Evolutionary conservation across 441 rosid genomes (phyloP).

Genomic region (Erysimum cheiri): DNA sequence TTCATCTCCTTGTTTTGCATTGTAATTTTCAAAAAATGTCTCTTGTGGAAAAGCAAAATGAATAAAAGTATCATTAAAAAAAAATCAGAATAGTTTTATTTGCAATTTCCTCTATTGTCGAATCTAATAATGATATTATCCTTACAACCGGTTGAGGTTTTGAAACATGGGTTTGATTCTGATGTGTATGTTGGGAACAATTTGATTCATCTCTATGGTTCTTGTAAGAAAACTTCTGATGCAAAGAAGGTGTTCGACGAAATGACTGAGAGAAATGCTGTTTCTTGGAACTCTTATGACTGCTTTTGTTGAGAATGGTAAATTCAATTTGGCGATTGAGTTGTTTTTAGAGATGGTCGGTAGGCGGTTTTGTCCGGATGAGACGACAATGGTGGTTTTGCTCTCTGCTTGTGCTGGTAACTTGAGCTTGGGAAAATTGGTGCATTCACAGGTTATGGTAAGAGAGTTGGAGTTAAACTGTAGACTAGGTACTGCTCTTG

Average conservation of each 20-base stretch:
- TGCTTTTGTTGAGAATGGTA: constrained; percentile 56
- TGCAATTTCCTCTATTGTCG: background rate
- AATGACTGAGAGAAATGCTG: constrained; percentile 64
- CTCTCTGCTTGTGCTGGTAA: constrained; percentile 59
- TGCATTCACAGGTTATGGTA: constrained; percentile 65
- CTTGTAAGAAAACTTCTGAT: constrained; percentile 57
- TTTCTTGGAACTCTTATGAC: constrained; percentile 89
- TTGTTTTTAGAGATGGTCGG: constrained; percentile 60
- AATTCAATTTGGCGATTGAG: constrained; percentile 51
- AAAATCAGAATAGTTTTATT: no score
- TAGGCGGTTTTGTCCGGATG: constrained; percentile 58
- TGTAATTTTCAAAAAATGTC: no score
- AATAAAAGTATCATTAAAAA: no score
- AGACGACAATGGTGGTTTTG: constrained; percentile 76
- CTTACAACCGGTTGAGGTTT: constrained; percentile 62
- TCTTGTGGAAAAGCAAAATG: no score
- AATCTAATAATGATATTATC: constrained; percentile 3
- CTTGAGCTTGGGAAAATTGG: constrained; percentile 74
- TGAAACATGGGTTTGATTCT: constrained; percentile 62
- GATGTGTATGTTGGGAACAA: constrained; percentile 70
- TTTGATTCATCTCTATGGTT: constrained; percentile 66
- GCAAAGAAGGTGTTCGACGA: constrained; percentile 69
- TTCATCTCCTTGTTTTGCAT: no score
- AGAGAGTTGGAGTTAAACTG: constrained; percentile 60
- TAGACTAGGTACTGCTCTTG: constrained; percentile 77